These are phyloP conservation scores for Aquanectria penicillioides DNA, from an alignment of 2,329 filamentous ascomycete species.

Conservation along the genomic window DNA sequence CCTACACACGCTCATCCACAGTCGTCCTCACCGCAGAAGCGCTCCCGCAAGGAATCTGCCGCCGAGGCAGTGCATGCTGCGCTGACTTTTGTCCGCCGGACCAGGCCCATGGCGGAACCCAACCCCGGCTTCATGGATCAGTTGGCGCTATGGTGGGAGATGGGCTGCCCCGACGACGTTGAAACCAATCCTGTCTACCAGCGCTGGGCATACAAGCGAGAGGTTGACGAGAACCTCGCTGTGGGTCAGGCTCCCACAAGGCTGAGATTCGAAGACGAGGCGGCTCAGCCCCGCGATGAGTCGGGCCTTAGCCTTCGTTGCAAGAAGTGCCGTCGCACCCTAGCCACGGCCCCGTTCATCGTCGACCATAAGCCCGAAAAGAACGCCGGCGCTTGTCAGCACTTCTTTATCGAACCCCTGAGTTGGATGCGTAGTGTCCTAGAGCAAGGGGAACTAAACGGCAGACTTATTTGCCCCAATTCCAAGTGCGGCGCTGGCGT, in stretches of 20 bases:
- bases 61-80: conserved; percentile 66
- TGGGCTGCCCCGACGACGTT: conserved; percentile 77
- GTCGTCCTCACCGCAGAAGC: conserved; percentile 25
- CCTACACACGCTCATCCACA: conserved; percentile 17
- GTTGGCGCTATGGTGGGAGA: conserved; percentile 85
- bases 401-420: conserved; percentile 90
- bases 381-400: conserved; percentile 67
- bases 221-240: conserved; percentile 68
- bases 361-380: conserved; percentile 64
- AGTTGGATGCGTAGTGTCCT: conserved; percentile 93
- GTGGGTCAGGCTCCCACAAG: conserved; percentile 83
- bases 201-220: conserved; percentile 69
- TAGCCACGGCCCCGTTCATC: conserved; percentile 70
- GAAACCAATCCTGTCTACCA: conserved; percentile 82
- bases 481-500: conserved; percentile 81
- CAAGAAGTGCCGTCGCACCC: conserved; percentile 84
- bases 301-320: conserved; percentile 69
- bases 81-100: conserved; percentile 73
- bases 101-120: conserved; percentile 83
- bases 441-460: conserved; percentile 82
- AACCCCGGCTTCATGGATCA: conserved; percentile 94
- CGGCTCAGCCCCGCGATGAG: conserved; percentile 53
- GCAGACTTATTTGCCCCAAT: conserved; percentile 85
- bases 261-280: conserved; percentile 85
- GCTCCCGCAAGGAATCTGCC: conserved; percentile 49